phyloP scores from a whole-genome alignment of 805 yeast species.

The Starmerella stigmatis region DNA sequence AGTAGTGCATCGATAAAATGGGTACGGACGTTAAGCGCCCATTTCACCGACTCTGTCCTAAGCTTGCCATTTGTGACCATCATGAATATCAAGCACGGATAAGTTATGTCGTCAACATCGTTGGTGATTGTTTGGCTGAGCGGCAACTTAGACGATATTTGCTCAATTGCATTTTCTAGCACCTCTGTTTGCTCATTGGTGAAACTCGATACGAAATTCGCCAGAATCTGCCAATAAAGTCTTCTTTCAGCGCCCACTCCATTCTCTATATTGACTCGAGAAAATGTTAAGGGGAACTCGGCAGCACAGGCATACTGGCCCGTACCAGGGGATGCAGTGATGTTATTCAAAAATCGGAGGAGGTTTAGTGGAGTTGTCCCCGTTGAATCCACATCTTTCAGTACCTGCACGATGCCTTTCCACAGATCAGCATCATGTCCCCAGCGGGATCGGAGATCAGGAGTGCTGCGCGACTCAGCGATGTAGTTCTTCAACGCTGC shows the following conservation, averaged over 20 bases:
- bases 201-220: constrained; percentile 9
- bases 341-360: constrained; percentile 8
- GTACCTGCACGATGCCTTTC: background rate
- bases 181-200: background rate
- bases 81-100: constrained; percentile 1
- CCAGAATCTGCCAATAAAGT: constrained; percentile 13
- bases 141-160: background rate
- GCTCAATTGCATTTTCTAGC: background rate
- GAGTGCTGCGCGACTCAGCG: background rate
- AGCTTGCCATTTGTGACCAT: background rate
- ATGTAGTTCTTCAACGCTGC: background rate
- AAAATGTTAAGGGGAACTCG: background rate
- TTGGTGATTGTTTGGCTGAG: background rate
- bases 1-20: background rate
- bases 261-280: background rate
- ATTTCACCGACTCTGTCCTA: background rate
- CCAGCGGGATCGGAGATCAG: background rate
- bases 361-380: background rate
- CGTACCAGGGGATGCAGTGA: constrained; percentile 1
- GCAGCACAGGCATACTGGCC: constrained; percentile 1
- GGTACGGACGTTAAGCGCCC: background rate
- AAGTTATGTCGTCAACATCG: background rate
- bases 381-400: background rate
- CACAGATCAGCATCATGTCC: background rate
- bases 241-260: background rate